These are phyloP conservation scores for Macroventuria anomochaeta DNA, from an alignment of 2,329 filamentous ascomycete species.

Conservation along the genomic window DNA sequence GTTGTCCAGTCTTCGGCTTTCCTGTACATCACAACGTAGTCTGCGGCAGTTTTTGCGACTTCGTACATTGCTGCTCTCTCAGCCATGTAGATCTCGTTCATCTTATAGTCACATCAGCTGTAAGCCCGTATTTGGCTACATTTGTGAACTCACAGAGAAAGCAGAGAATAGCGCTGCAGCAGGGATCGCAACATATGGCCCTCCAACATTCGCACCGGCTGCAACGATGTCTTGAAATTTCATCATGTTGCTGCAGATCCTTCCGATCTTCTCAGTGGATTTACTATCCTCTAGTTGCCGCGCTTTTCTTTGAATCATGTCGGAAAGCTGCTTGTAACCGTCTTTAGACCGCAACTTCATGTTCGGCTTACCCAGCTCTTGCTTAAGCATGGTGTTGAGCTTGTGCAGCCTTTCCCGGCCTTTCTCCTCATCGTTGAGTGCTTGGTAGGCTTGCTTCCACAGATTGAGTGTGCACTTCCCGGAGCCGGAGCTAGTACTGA, in stretches of 20 bases:
- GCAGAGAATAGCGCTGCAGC: slow-evolving; percentile 25
- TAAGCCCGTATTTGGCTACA: too few relatives aligned
- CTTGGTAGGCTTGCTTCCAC: slow-evolving; percentile 27
- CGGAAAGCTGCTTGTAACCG: slow-evolving; percentile 19
- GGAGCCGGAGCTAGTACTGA: background rate
- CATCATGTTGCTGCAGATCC: slow-evolving; percentile 21
- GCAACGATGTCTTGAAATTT: slow-evolving; percentile 23
- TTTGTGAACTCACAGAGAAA: slow-evolving; percentile 18
- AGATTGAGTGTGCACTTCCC: slow-evolving; percentile 16
- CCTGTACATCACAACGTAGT: slow-evolving; percentile 22
- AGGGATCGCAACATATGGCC: slow-evolving; percentile 27
- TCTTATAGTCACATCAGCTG: slow-evolving; percentile 1
- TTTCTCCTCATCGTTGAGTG: slow-evolving; percentile 17
- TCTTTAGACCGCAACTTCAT: slow-evolving; percentile 23
- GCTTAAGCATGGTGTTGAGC: slow-evolving; percentile 19
- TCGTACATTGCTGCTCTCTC: slow-evolving; percentile 23
- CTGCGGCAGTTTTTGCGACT: slow-evolving; percentile 19
- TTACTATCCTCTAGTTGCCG: slow-evolving; percentile 11
- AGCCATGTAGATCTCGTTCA: slow-evolving; percentile 21
- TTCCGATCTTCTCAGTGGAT: slow-evolving; percentile 16
- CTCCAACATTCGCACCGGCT: slow-evolving; percentile 22
- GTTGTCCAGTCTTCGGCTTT: slow-evolving; percentile 19
- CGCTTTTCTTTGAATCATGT: slow-evolving; percentile 18
- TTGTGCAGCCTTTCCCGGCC: slow-evolving; percentile 23
- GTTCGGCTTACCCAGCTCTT: slow-evolving; percentile 20